Evolutionary conservation across 495 filamentous ascomycete genomes (phyloP).

Genomic region (Friedmanniomyces endolithicus): DNA sequence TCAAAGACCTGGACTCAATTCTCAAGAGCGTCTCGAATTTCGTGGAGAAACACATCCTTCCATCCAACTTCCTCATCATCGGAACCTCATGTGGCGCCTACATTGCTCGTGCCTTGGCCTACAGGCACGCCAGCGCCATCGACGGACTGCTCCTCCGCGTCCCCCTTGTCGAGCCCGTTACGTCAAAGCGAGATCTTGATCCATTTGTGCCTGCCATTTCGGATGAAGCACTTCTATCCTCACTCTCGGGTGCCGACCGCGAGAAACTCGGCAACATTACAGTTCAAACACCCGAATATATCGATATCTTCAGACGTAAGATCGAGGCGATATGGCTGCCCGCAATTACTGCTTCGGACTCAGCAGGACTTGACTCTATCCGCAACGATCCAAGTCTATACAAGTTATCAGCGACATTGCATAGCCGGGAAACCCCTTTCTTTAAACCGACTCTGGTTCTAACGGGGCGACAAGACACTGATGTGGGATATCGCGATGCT

Average conservation of each 20-base stretch:
- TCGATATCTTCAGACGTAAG: background rate
- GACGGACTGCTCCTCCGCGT: background rate
- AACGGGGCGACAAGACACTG: background rate
- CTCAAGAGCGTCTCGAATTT: background rate
- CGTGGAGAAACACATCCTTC: background rate
- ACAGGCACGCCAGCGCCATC: background rate
- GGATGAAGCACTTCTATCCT: background rate
- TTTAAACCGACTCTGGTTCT: background rate
- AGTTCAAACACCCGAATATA: background rate
- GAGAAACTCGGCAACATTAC: background rate
- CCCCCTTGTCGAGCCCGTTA: background rate
- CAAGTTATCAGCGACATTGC: background rate
- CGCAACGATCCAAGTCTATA: background rate
- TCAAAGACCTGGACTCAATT: background rate
- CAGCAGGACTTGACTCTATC: background rate
- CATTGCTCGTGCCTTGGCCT: background rate
- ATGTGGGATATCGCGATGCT: background rate
- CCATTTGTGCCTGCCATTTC: background rate
- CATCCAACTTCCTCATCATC: background rate
- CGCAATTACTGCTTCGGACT: background rate
- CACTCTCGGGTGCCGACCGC: background rate
- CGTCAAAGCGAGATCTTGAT: background rate
- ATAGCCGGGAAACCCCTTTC: background rate
- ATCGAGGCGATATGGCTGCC: background rate
- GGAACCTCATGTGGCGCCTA: slow-evolving; percentile 1